Percentiles rank a stretch among this genome's conserved stretches.
Conservation (phyloP, 805 yeast species). For the Starmerella vitae region DNA sequence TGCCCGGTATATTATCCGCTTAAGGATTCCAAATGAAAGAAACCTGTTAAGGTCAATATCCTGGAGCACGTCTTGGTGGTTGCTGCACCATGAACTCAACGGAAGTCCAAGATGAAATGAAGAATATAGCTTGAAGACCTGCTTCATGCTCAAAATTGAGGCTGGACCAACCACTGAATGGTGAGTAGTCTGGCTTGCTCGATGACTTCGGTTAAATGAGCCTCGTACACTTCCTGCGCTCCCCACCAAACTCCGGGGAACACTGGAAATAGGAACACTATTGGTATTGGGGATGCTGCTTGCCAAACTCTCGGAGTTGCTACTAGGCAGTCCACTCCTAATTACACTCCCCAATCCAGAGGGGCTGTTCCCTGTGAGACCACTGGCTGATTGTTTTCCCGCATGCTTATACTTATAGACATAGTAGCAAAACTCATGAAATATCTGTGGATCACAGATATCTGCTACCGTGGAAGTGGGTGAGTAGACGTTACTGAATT, state of each 20-base stretch:
- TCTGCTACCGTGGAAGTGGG: conserved; percentile 65
- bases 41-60: conserved; percentile 75
- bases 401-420: conserved; percentile 34
- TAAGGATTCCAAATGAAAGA: conserved; percentile 70
- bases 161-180: neutral
- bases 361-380: neutral
- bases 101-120: conserved; percentile 67
- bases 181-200: neutral
- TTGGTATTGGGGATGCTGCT: neutral
- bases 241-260: neutral
- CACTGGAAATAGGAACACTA: neutral
- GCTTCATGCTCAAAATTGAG: conserved; percentile 10
- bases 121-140: conserved; percentile 56
- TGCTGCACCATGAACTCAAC: conserved; percentile 68
- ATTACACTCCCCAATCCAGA: too few relatives aligned
- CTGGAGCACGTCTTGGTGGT: conserved; percentile 42
- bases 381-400: neutral
- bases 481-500: conserved; percentile 76
- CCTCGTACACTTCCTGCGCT: neutral
- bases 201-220: neutral
- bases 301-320: neutral
- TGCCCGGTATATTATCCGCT: conserved; percentile 71
- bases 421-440: conserved; percentile 74
- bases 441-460: conserved; percentile 58
- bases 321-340: neutral